These are phyloP conservation scores for Kodamaea derodonti DNA, from an alignment of 1,139 yeast genomes.

Conservation along the genomic window DNA sequence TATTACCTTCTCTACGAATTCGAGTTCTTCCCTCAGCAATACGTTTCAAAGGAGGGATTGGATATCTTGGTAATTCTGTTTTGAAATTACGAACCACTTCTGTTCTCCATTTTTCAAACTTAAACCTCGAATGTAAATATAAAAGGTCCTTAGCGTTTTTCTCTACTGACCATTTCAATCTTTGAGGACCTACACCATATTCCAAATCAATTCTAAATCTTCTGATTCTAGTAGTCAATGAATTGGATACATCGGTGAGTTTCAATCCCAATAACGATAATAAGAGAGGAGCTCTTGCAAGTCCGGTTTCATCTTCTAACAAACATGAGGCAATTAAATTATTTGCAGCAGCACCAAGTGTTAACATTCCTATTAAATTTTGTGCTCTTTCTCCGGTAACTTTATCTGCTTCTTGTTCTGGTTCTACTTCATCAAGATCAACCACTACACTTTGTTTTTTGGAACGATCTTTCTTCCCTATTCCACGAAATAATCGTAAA, in stretches of 20 bases:
- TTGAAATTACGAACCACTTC: slow-evolving; percentile 31
- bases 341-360: slow-evolving; percentile 78
- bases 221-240: slow-evolving; percentile 43
- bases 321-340: slow-evolving; percentile 73
- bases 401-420: slow-evolving; percentile 19
- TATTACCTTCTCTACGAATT: neutral
- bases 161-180: slow-evolving; percentile 77
- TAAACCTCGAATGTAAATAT: slow-evolving; percentile 64
- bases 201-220: slow-evolving; percentile 69
- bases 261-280: slow-evolving; percentile 67
- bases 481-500: slow-evolving; percentile 27
- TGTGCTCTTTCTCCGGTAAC: slow-evolving; percentile 54
- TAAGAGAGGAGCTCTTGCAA: slow-evolving; percentile 76
- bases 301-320: slow-evolving; percentile 72
- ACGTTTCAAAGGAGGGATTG: slow-evolving; percentile 24
- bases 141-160: slow-evolving; percentile 70
- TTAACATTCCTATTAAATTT: slow-evolving; percentile 57
- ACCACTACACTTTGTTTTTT: slow-evolving; percentile 19
- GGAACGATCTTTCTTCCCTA: slow-evolving; percentile 19
- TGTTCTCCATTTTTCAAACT: slow-evolving; percentile 42
- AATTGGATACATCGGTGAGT: slow-evolving; percentile 50
- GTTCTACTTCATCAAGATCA: slow-evolving; percentile 15
- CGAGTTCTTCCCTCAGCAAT: slow-evolving; percentile 1
- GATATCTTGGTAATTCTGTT: slow-evolving; percentile 40
- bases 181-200: slow-evolving; percentile 81